Base-by-base conservation (phyloP, 257 asterid genomes). In the Fraxinus americana region DNA sequence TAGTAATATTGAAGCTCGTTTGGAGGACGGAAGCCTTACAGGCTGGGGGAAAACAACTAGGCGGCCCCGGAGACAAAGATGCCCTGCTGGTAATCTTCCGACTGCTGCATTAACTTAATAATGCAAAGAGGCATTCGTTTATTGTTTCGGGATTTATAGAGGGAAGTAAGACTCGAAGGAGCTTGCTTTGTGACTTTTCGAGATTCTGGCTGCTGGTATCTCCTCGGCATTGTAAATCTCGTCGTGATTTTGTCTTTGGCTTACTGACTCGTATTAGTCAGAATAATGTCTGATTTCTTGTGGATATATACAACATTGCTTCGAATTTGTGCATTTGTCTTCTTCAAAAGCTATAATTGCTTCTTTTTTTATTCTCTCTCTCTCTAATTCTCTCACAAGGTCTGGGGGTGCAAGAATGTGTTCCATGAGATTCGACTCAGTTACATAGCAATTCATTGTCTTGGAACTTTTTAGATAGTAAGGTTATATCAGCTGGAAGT, bases 11-110 rank as follows among this genome's bases (percentile, higher is more conserved):
- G 97, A 88, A 81, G 87, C 82, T 39, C 88, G 89, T 41, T 77
- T 92, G 91, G 97, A 92, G 86, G 97, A 94, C 21, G 83, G 90
- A 82, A 92, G 95, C 85, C 85, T 94, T 76, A 91, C 96, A 1
- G 96, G 97, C 25, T 96, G 99, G 99, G 99, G 99, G 65, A 96
- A 96, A 92, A 96, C 97, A 57, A 87, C 98, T n/a, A 90, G 99
- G 61, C 96, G 99, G 74, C 99, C 98, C n/a, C 86, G 98, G 14
- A 76, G 99, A 72, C 99, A 93, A 76, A 85, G 99, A 71, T 93
- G 93, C 84, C 90, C 93, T 67, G 83, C 89, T 65, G 96, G 94
- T 81, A 91, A 87, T 85, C 80, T 89, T 84, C 81, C 89, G 67
- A 79, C 92, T 50, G 89, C 86, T 48, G 74, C 86, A 74, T 83